phyloP scores from a whole-genome alignment of 2,329 filamentous ascomycete species.

The Anthostomella pinea region DNA sequence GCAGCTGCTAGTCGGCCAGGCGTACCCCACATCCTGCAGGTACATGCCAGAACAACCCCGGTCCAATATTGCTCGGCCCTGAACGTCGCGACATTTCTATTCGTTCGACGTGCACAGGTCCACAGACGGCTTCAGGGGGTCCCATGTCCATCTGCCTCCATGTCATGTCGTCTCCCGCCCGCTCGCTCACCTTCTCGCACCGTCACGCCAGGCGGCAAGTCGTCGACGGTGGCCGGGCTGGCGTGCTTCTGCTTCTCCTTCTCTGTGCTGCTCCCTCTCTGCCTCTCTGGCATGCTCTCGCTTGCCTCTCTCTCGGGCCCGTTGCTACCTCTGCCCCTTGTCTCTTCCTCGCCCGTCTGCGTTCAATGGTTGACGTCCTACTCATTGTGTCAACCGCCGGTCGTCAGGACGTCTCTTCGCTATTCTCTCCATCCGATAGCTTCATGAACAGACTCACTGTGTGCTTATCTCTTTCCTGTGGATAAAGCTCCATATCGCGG shows the following conservation, averaged over 20 bases:
- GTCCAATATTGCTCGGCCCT: neutral
- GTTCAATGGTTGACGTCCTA: neutral
- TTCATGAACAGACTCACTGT: too few species aligned
- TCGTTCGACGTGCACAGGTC: neutral
- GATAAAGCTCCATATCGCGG: too few species aligned
- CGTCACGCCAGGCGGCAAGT: too few species aligned
- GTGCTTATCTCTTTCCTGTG: too few species aligned
- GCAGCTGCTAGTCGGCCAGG: neutral
- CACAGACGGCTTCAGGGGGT: neutral
- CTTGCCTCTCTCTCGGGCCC: too few species aligned
- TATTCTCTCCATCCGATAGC: too few species aligned
- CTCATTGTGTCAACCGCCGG: too few species aligned
- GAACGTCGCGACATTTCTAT: neutral
- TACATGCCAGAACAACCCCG: neutral
- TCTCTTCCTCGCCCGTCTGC: neutral
- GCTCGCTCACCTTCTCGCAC: too few species aligned
- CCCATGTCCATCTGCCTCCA: neutral
- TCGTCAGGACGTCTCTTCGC: too few species aligned
- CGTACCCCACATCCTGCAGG: slow-evolving; percentile 4
- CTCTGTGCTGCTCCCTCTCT: neutral
- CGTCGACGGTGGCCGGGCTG: too few species aligned
- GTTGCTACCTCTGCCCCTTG: neutral
- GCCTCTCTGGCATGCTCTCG: neutral
- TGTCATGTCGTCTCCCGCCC: neutral
- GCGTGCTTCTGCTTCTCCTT: neutral